Evolutionary conservation across 768 basidiomycete species (phyloP).

Genomic region (Hygrophorus pudorinus): DNA sequence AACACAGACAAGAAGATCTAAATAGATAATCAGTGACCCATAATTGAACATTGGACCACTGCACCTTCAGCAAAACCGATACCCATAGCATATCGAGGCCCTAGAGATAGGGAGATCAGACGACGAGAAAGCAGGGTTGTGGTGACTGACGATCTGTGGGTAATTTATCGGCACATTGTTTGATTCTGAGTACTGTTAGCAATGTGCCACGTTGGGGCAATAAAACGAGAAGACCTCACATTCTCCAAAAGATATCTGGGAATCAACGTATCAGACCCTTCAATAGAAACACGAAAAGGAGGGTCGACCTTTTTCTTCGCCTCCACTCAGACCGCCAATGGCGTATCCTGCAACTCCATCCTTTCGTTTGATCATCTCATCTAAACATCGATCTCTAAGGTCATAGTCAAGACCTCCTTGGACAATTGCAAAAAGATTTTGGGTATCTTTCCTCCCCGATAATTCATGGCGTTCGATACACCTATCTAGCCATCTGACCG

Average conservation of each 20-base stretch:
- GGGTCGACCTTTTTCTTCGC: conserved; percentile 75
- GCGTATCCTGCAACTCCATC: conserved; percentile 82
- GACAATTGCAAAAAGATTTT: conserved; percentile 88
- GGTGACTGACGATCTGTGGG: conserved; percentile 61
- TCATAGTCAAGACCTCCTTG: conserved; percentile 74
- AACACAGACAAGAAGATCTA: conserved; percentile 83
- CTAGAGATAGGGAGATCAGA: conserved; percentile 25
- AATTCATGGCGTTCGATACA: conserved; percentile 70
- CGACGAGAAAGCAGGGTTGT: not conserved
- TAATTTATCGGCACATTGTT: conserved; percentile 69
- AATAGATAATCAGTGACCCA: not conserved
- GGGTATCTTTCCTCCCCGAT: conserved; percentile 52
- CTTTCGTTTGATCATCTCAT: conserved; percentile 72
- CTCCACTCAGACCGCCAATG: conserved; percentile 84
- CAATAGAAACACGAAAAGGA: not conserved
- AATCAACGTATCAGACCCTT: not conserved
- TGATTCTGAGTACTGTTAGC: conserved; percentile 40
- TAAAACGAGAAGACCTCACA: conserved; percentile 37
- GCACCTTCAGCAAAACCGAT: conserved; percentile 86
- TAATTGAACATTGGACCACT: conserved; percentile 1
- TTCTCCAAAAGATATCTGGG: conserved; percentile 73
- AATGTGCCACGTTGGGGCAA: not conserved
- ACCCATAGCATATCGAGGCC: conserved; percentile 89
- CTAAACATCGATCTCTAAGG: conserved; percentile 67
- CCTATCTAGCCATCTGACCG: conserved; percentile 83